Evolutionary conservation across 2,329 filamentous ascomycete genomes (phyloP).

Genomic region (Magnaporthiopsis poae): DNA sequence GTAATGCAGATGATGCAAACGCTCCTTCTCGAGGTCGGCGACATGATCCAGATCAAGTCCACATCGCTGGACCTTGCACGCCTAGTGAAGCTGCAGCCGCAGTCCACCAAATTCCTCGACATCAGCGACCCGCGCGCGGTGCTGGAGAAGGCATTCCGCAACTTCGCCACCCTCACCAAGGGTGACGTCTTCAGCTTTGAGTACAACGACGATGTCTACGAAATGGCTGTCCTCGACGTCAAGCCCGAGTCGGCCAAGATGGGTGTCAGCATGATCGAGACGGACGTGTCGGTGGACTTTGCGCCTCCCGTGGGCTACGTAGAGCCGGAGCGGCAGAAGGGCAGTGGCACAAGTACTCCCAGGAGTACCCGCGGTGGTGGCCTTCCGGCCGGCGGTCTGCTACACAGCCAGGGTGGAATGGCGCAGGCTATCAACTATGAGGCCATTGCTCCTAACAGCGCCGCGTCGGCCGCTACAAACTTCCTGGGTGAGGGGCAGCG

Average conservation of each 20-base stretch:
- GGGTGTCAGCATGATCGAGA: constrained; percentile 89
- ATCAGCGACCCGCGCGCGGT: constrained; percentile 97
- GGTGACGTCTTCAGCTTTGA: constrained; percentile 92
- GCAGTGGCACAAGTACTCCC: constrained; percentile 79
- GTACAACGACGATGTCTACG: constrained; percentile 90
- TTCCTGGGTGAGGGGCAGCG: constrained; percentile 74
- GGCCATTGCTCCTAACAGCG: constrained; percentile 71
- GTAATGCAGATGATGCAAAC: constrained; percentile 76
- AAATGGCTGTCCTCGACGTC: constrained; percentile 85
- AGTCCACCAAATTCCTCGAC: constrained; percentile 85
- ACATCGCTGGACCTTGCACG: constrained; percentile 83
- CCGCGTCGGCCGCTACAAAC: constrained; percentile 60
- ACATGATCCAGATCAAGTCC: constrained; percentile 88
- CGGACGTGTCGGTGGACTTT: constrained; percentile 92
- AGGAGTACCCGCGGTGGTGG: constrained; percentile 51
- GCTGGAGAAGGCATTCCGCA: constrained; percentile 88
- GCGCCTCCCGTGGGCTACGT: constrained; percentile 89
- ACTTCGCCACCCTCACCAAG: constrained; percentile 86
- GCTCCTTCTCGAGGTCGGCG: constrained; percentile 77
- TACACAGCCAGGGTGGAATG: constrained; percentile 87
- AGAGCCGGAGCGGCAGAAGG: constrained; percentile 57
- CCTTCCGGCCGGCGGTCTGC: constrained; percentile 58
- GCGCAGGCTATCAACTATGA: constrained; percentile 95
- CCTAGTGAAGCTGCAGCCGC: constrained; percentile 92
- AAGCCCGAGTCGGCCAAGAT: constrained; percentile 76